Percentiles rank a stretch among this genome's conserved stretches.
phyloP scores from a whole-genome alignment of 306 rosid genomes.

The Medicago truncatula region DNA sequence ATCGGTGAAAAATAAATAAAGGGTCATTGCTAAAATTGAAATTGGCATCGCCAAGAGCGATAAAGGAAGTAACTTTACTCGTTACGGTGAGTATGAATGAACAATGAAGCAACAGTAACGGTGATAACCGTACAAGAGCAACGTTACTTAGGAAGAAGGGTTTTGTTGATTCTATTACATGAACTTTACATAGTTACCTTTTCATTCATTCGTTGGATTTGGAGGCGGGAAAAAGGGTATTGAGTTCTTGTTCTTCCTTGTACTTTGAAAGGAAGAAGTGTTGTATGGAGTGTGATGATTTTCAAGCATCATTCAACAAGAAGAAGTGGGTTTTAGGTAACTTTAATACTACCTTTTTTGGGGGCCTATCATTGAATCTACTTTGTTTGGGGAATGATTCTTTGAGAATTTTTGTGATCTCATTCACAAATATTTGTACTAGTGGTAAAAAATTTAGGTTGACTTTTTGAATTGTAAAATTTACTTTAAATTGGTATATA shows the following conservation, averaged over 20 bases:
- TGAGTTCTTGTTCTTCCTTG: background rate
- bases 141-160: constrained; percentile 45
- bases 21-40: background rate
- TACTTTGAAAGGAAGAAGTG: background rate
- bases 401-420: background rate
- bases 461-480: background rate
- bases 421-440: background rate
- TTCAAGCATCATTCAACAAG: constrained; percentile 4
- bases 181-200: background rate
- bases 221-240: constrained; percentile 25
- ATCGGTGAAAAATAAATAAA: background rate
- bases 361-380: background rate
- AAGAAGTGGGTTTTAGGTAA: background rate
- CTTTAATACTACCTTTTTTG: background rate
- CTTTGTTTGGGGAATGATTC: background rate
- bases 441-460: background rate
- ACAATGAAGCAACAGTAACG: background rate
- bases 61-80: constrained; percentile 36
- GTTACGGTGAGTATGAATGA: background rate
- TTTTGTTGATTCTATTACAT: background rate
- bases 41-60: background rate
- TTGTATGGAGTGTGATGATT: background rate
- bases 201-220: constrained; percentile 12
- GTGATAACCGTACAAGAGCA: background rate
- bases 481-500: background rate